Base-by-base conservation (phyloP, 2,329 filamentous ascomycete genomes). In the Cladophialophora chaetospira region DNA sequence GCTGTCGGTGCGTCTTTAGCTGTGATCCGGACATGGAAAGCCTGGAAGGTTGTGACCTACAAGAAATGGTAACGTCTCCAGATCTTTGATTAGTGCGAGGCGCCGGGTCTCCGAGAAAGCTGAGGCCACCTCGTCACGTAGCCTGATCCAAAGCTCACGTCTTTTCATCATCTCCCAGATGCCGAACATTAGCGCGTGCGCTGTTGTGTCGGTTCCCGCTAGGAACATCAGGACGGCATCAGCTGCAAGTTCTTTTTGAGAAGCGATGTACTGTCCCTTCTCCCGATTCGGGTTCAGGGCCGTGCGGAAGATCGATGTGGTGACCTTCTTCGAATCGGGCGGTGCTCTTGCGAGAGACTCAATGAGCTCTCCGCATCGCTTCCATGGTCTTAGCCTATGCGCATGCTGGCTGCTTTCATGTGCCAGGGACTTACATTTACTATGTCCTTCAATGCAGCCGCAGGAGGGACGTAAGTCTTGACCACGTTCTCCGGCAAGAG, bases 131-230 rank as follows among this genome's bases (percentile, higher is more conserved):
- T 62, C 60, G 15, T 52, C 29, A 50, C 53, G 46, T 15, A 60
- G 54, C 15, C 42, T 25, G 9, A 29, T 28, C 29, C 45, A 45
- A 19, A 51, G 47, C 28, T 31, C 47, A 26, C 49, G 49, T 23
- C 48, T 42, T 13, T 49, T 49, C 2, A 66, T 52, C 5, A 73
- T 60, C 60, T 73, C 54, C 21, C 71, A 73, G 21, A 65, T 65
- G 4, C 67, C 63, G 2, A 72, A 57, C 1, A 52, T 55, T n/a
- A 68, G 51, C 2, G 66, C 63, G 38, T 61, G 59, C 1, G 66
- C 68, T 11, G 66, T 71, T 0, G 66, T 72, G 25, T 66, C 67
- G 1, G 67, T 69, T 0, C 71, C 71, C 9, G 67, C 70, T 26
- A 66, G 66, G 11, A 72, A 58, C 13, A 72, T 53, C 1, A 65